phyloP scores from a whole-genome alignment of 2,329 filamentous ascomycete genomes.

The Pyrenochaeta sp. region DNA sequence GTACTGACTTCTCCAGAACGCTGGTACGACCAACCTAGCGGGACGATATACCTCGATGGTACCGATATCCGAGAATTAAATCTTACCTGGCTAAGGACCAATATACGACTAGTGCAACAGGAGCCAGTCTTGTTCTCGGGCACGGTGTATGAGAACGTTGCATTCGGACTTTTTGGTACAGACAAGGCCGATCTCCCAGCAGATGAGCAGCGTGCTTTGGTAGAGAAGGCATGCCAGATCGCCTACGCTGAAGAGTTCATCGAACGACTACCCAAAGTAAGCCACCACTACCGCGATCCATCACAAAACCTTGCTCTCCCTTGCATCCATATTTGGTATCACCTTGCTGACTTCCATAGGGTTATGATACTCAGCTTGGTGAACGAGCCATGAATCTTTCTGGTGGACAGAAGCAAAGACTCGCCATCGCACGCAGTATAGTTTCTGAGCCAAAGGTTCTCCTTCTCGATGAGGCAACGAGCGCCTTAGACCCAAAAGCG shows the following conservation, averaged over 20 bases:
- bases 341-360: constrained; percentile 61
- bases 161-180: constrained; percentile 78
- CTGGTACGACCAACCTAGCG: constrained; percentile 47
- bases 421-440: constrained; percentile 89
- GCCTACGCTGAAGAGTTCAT: constrained; percentile 97
- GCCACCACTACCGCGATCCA: background rate
- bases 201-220: constrained; percentile 72
- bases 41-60: constrained; percentile 41
- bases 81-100: constrained; percentile 87
- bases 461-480: constrained; percentile 85
- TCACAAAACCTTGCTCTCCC: background rate
- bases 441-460: constrained; percentile 90
- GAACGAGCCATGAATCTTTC: constrained; percentile 90
- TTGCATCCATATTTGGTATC: background rate
- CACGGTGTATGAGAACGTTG: constrained; percentile 88
- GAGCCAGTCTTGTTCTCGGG: constrained; percentile 90
- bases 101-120: constrained; percentile 90
- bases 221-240: constrained; percentile 83
- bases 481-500: constrained; percentile 89
- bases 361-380: constrained; percentile 91
- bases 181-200: constrained; percentile 59
- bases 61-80: constrained; percentile 80
- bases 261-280: constrained; percentile 61
- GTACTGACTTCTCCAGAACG: constrained; percentile 61
- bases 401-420: constrained; percentile 94